Percentiles rank a stretch among this genome's conserved stretches.
Evolutionary conservation across 139 green algal species (phyloP).

Genomic region (Spirogloea muscicola): DNA sequence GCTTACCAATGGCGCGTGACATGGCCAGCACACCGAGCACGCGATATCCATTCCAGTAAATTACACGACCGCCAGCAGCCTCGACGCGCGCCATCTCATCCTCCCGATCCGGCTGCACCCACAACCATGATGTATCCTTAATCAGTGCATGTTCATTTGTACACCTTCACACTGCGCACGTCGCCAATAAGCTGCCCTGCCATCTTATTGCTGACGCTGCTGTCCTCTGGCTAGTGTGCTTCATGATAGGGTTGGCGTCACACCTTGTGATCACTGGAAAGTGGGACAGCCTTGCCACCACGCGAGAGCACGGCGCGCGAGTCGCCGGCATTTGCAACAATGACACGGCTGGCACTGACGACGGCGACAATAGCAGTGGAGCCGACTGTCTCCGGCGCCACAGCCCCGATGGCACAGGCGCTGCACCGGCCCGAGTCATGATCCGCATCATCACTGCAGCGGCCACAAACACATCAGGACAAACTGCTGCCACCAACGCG

Average conservation of each 20-base stretch:
- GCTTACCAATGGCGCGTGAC: slow-evolving; percentile 67
- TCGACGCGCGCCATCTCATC: slow-evolving; percentile 71
- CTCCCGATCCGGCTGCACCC: slow-evolving; percentile 58
- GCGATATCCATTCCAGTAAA: slow-evolving; percentile 71
- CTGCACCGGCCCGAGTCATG: neutral
- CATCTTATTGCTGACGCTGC: too few relatives aligned
- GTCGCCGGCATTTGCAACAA: slow-evolving; percentile 81
- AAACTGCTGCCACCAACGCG: too few relatives aligned
- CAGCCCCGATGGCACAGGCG: neutral
- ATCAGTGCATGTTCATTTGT: too few relatives aligned
- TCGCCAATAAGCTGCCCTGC: too few relatives aligned
- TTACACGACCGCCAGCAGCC: slow-evolving; percentile 65
- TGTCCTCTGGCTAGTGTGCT: too few relatives aligned
- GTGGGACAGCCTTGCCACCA: slow-evolving; percentile 24
- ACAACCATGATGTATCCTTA: too few relatives aligned
- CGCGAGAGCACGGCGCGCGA: slow-evolving; percentile 77
- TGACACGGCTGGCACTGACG: slow-evolving; percentile 52
- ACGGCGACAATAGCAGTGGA: slow-evolving; percentile 70
- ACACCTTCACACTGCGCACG: too few relatives aligned
- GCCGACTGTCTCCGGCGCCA: slow-evolving; percentile 44
- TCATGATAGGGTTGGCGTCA: too few relatives aligned
- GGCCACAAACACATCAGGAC: neutral
- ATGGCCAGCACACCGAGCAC: slow-evolving; percentile 76
- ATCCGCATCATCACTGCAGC: neutral
- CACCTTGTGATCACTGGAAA: slow-evolving; percentile 48